These are phyloP conservation scores for Guadua angustifolia DNA, from an alignment of 176 grass and related monocot species.

Conservation along the genomic window DNA sequence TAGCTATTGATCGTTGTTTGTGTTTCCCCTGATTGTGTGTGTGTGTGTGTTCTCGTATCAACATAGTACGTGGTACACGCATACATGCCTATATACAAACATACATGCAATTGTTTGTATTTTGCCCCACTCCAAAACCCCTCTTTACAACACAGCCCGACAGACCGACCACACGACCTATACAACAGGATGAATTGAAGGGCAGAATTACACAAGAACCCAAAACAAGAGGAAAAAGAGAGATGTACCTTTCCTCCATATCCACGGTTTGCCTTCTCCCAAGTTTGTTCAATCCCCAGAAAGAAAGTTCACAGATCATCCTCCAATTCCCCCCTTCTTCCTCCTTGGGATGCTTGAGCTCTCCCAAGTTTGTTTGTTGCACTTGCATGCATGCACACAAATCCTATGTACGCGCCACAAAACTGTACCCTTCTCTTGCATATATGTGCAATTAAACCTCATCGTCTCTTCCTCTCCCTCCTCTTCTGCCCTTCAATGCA, in stretches of 20 bases:
- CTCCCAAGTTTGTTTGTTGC: background rate
- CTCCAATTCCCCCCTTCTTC: background rate
- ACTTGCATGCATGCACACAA: background rate
- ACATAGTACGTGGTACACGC: background rate
- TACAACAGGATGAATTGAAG: background rate
- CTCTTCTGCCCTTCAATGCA: background rate
- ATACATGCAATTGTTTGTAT: background rate
- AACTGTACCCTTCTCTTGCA: background rate
- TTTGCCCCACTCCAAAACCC: conserved; percentile 28
- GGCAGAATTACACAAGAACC: background rate
- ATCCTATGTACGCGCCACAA: background rate
- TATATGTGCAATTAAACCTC: background rate
- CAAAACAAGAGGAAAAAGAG: conserved; percentile 1
- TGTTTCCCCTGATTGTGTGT: no score
- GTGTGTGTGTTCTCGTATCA: conserved; percentile 6
- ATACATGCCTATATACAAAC: no score
- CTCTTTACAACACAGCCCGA: conserved; percentile 14
- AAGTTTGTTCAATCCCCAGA: background rate
- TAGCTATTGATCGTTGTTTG: background rate
- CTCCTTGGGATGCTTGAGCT: background rate
- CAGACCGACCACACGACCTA: background rate
- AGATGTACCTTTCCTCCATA: background rate
- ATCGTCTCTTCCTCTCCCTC: background rate
- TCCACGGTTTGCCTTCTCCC: background rate
- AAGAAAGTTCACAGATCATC: background rate